phyloP scores from a whole-genome alignment of 2,329 filamentous ascomycete species.

The Trichoderma hamatum region DNA sequence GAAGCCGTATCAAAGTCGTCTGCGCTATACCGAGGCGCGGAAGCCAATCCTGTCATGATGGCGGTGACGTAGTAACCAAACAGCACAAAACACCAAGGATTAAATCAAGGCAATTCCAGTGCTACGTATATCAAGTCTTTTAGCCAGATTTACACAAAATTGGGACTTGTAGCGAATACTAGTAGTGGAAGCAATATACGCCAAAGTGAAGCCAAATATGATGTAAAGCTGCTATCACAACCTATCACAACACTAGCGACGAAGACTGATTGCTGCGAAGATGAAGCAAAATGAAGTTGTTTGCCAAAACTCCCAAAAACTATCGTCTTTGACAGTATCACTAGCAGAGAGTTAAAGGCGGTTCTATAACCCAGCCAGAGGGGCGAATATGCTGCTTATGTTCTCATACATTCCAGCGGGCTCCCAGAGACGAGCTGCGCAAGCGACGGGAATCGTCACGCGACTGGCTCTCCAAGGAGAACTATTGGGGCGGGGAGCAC shows the following conservation, averaged over 20 bases:
- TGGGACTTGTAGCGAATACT: too few species aligned
- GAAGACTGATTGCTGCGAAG: neutral
- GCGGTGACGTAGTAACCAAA: neutral
- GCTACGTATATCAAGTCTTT: neutral
- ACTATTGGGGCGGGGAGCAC: slow-evolving; percentile 12
- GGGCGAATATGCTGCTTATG: slow-evolving; percentile 3
- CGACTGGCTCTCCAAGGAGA: slow-evolving; percentile 18
- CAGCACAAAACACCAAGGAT: neutral
- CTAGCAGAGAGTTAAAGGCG: neutral
- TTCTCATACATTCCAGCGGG: neutral
- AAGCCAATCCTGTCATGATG: slow-evolving; percentile 40
- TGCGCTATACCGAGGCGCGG: slow-evolving; percentile 42
- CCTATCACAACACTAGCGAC: neutral
- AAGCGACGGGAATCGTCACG: neutral
- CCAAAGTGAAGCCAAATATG: neutral
- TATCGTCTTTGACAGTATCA: neutral
- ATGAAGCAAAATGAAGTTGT: neutral
- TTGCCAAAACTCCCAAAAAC: neutral
- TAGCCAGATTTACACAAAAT: neutral
- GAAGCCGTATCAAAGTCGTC: slow-evolving; percentile 70
- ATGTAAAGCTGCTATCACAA: neutral
- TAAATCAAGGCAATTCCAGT: neutral
- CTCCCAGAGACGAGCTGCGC: neutral
- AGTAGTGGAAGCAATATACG: neutral
- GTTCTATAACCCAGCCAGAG: neutral